Base-by-base conservation (phyloP, 2,329 filamentous ascomycete genomes). In the Aspergillus arachidicola region DNA sequence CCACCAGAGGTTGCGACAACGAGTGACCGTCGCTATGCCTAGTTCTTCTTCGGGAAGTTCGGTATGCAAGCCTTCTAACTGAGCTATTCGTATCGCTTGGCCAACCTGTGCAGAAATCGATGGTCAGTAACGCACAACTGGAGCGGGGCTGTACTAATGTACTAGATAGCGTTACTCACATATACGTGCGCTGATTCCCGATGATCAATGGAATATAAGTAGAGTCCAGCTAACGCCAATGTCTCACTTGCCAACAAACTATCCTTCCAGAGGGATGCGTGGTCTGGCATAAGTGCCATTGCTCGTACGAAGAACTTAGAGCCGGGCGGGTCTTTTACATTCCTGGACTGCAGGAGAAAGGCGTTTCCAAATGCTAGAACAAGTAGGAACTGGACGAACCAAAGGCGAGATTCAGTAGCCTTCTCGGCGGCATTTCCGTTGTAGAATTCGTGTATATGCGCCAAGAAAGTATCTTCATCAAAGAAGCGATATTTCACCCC, bases 1-100 rank as follows among this genome's bases (percentile, higher is more conserved):
- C 78, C 79, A 80, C 79, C 79, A 82, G 2, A 81, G 65, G 60
- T 76, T 74, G 1, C 77, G 76, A 48, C 77, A 80, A 0, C 71
- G 69, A 0, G 68, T 64, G 0, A 79, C 72, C 0, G 74, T 77
- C 16, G 71, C 70, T 6, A 61, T 45, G 0, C 76, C 76, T 0
- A 81, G 71, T 30, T 76, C 76, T 2, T 71, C 68, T 30, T 79
- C 77, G 0, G 78, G 78, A 0, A 81, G 69, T 23, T 80, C 73
- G 0, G 79, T 80, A 41, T 81, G 79, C 4, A 81, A 30, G 0
- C 79, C 78, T 62, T 80, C 78, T 1, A 80, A n/a, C 16, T 80
- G 78, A 2, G 79, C 79, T 2, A 80, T 79, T 3, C 78, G 74
- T 19, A 81, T 73, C 6, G 78, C 79, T 43, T 80, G 78, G 2